Conservation (phyloP, 2,329 filamentous ascomycete species). For the Phaeosphaeria sp. region DNA sequence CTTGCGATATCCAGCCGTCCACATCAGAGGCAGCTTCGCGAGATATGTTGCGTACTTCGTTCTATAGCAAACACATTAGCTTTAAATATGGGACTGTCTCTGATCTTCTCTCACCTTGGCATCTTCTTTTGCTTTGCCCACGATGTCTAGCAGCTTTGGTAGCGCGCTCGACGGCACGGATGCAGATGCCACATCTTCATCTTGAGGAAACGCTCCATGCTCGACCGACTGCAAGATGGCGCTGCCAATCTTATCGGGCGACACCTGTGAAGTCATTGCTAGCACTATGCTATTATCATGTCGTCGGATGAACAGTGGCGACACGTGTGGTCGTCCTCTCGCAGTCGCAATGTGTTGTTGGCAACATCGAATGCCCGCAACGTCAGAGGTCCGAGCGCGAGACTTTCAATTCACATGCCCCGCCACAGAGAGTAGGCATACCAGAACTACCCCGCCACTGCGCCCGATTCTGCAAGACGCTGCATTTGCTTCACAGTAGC, state of each 20-base stretch:
- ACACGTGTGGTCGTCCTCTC: slow-evolving; percentile 6
- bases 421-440: slow-evolving; percentile 18
- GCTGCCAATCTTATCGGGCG: slow-evolving; percentile 57
- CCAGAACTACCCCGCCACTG: slow-evolving; percentile 23
- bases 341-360: slow-evolving; percentile 12
- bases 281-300: slow-evolving; percentile 21
- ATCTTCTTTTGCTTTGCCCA: slow-evolving; percentile 60
- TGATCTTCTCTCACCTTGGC: slow-evolving; percentile 54
- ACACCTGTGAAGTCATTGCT: slow-evolving; percentile 38
- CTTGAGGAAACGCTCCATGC: slow-evolving; percentile 63
- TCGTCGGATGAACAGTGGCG: slow-evolving; percentile 7
- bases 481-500: neutral
- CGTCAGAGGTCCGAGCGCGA: neutral
- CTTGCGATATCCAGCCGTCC: slow-evolving; percentile 84
- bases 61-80: slow-evolving; percentile 51
- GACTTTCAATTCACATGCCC: slow-evolving; percentile 16
- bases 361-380: slow-evolving; percentile 4
- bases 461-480: slow-evolving; percentile 1
- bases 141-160: slow-evolving; percentile 57
- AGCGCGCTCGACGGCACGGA: slow-evolving; percentile 58
- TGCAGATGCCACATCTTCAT: slow-evolving; percentile 62
- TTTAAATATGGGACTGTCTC: neutral
- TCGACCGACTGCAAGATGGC: slow-evolving; percentile 71
- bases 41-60: slow-evolving; percentile 78
- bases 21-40: slow-evolving; percentile 79